Evolutionary conservation across 1,284 basidiomycete genomes (phyloP).

Genomic region (Dichomitus squalens): DNA sequence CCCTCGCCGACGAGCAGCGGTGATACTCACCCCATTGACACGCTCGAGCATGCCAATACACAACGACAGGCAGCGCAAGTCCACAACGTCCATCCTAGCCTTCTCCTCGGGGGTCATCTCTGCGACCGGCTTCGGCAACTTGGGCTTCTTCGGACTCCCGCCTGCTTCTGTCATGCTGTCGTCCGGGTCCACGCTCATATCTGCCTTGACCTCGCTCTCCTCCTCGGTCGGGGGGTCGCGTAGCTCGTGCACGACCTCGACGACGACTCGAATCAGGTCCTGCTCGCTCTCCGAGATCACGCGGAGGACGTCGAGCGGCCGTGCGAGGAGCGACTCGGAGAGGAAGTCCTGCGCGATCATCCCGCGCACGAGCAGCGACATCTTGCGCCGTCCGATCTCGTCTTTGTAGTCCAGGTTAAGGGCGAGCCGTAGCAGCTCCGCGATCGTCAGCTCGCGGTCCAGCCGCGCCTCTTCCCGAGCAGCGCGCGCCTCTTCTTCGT

Average conservation of each 20-base stretch:
- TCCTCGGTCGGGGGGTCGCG: constrained; percentile 58
- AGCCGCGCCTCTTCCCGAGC: constrained; percentile 58
- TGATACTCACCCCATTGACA: constrained; percentile 70
- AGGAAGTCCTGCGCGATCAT: constrained; percentile 86
- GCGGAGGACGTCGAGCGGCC: constrained; percentile 86
- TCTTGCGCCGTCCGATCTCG: constrained; percentile 92
- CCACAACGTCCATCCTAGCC: constrained; percentile 66
- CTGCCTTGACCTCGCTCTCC: constrained; percentile 32
- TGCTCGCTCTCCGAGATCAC: constrained; percentile 85
- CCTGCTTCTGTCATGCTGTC: constrained; percentile 38
- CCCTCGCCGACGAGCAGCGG: neutral
- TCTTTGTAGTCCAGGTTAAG: constrained; percentile 91
- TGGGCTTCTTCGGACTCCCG: constrained; percentile 29
- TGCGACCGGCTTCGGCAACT: constrained; percentile 43
- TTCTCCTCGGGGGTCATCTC: constrained; percentile 64
- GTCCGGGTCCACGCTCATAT: constrained; percentile 18
- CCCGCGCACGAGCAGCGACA: constrained; percentile 86
- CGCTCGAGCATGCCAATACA: constrained; percentile 92
- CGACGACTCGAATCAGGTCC: constrained; percentile 92
- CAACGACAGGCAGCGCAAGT: constrained; percentile 84
- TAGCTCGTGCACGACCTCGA: constrained; percentile 90
- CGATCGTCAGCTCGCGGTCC: constrained; percentile 76
- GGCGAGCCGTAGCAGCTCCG: constrained; percentile 82
- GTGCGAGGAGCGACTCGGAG: constrained; percentile 78
- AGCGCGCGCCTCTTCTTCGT: constrained; percentile 42